A percentile compares a stretch with the other conserved stretches of the same genome.
Conservation (phyloP, 305 asterid genomes). For the Rubia peregrina region DNA sequence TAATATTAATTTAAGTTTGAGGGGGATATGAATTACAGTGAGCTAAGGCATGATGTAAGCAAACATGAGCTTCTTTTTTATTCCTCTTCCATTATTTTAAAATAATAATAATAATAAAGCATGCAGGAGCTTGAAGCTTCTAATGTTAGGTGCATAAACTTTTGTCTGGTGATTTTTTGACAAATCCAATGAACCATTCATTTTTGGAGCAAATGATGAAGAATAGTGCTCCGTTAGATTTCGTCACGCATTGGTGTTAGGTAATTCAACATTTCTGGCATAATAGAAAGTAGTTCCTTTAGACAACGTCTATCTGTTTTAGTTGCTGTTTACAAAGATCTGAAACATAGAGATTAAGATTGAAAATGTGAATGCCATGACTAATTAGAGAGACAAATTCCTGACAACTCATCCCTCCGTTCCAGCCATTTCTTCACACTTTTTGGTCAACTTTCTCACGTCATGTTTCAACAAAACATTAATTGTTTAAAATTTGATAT, state of each 20-base stretch:
- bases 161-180: slow-evolving; percentile 11
- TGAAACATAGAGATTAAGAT: not conserved
- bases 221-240: not conserved
- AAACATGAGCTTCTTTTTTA: not conserved
- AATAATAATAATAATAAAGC: not conserved
- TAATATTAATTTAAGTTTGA: not conserved
- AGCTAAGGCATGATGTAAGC: slow-evolving; percentile 18
- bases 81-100: not conserved
- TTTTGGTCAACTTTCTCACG: too few species aligned
- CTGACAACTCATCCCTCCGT: too few species aligned
- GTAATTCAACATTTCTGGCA: not conserved
- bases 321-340: not conserved
- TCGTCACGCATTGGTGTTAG: slow-evolving; percentile 3
- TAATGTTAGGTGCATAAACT: slow-evolving; percentile 14
- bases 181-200: slow-evolving; percentile 18
- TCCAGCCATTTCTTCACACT: too few species aligned
- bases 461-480: too few species aligned
- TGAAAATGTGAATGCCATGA: not conserved
- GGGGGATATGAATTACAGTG: not conserved
- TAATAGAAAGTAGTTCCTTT: not conserved
- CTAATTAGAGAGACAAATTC: not conserved
- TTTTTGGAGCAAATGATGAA: not conserved
- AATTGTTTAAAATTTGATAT: too few species aligned
- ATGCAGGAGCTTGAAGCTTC: slow-evolving; percentile 3
- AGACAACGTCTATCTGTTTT: not conserved